Conservation (phyloP, 495 filamentous ascomycete genomes). For the Penicillium tannophilum region DNA sequence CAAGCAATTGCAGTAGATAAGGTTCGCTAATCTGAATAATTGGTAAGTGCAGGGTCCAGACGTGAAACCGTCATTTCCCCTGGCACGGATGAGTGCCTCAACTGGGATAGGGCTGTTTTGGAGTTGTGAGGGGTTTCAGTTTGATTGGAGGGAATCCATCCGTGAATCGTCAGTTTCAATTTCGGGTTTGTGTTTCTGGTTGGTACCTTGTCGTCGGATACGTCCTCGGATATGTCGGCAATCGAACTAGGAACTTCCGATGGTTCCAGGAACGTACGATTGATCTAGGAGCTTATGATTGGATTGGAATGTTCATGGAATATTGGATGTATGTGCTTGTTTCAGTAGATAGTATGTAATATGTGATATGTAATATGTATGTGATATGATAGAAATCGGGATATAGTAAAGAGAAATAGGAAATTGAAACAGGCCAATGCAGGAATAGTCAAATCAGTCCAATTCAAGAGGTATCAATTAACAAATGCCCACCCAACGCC, state of each 20-base stretch:
- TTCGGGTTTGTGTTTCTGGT: no score
- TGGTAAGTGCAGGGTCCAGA: not conserved
- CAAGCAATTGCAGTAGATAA: not conserved
- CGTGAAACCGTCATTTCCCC: not conserved
- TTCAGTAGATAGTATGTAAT: no score
- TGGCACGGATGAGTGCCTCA: not conserved
- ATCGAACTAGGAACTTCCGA: no score
- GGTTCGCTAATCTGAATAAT: not conserved
- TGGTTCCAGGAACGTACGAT: no score
- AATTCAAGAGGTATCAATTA: constrained; percentile 8
- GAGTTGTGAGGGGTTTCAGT: not conserved
- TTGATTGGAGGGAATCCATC: not conserved
- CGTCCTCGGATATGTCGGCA: no score
- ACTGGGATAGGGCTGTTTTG: not conserved
- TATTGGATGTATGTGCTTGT: no score
- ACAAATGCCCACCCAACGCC: constrained; percentile 4
- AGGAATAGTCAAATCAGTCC: not conserved
- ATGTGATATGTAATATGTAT: no score
- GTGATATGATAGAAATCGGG: no score
- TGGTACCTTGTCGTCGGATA: no score
- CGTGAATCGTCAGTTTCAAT: no score
- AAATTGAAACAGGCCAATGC: not conserved
- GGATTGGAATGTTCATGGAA: no score
- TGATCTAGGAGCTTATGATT: no score
- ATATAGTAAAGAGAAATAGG: not conserved